A percentile compares a stretch with the other conserved stretches of the same genome.
Evolutionary conservation across 2,329 filamentous ascomycete species (phyloP).

Genomic region (Massarina eburnea): DNA sequence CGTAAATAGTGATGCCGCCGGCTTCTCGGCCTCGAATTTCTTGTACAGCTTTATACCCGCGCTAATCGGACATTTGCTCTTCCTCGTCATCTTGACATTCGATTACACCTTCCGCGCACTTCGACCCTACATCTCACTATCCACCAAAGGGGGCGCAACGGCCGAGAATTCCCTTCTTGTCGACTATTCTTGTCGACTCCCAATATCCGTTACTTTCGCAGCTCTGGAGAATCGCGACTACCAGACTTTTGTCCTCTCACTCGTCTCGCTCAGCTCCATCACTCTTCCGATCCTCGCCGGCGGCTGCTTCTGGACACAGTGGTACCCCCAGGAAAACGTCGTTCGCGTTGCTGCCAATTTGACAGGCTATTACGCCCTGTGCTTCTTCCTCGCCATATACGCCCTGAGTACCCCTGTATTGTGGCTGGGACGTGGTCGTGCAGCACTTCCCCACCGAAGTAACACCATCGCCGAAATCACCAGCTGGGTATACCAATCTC

Average conservation of each 20-base stretch:
- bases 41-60: constrained; percentile 77
- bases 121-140: constrained; percentile 69
- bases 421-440: constrained; percentile 61
- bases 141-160: constrained; percentile 58
- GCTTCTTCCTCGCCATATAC: constrained; percentile 72
- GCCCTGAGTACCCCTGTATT: constrained; percentile 60
- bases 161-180: constrained; percentile 67
- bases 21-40: constrained; percentile 87
- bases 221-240: constrained; percentile 65
- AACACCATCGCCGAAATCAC: constrained; percentile 75
- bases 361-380: constrained; percentile 71
- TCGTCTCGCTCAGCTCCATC: constrained; percentile 61
- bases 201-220: constrained; percentile 60
- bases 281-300: constrained; percentile 68
- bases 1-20: constrained; percentile 59
- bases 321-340: constrained; percentile 44
- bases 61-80: constrained; percentile 66
- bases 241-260: constrained; percentile 63
- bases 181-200: constrained; percentile 69
- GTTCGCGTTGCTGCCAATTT: constrained; percentile 67
- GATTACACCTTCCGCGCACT: constrained; percentile 68
- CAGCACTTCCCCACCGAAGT: constrained; percentile 72
- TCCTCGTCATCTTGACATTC: constrained; percentile 66
- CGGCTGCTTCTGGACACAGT: constrained; percentile 74
- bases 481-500: constrained; percentile 73